phyloP scores from a whole-genome alignment of 2,329 filamentous ascomycete species.

The Pyrenochaeta sp. region DNA sequence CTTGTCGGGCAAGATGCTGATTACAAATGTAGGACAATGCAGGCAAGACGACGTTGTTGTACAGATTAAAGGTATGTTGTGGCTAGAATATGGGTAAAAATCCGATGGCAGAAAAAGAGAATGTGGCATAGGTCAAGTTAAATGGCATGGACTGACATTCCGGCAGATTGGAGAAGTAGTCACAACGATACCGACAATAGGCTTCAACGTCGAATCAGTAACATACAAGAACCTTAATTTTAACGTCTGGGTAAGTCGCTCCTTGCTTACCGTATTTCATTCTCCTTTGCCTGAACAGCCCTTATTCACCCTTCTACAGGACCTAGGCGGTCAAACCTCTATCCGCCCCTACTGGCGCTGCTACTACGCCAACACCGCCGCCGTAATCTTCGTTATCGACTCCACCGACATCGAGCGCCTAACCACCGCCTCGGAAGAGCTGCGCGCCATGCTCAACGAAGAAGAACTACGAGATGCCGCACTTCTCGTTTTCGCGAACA shows the following conservation, averaged over 20 bases:
- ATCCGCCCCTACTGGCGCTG: constrained; percentile 99
- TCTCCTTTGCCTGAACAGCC: too few relatives aligned
- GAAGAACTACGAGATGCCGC: constrained; percentile 94
- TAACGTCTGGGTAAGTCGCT: constrained; percentile 97
- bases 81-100: background rate
- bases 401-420: constrained; percentile 96
- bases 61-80: constrained; percentile 82
- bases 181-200: constrained; percentile 98
- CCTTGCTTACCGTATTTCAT: too few relatives aligned
- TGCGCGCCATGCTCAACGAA: constrained; percentile 95
- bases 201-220: constrained; percentile 98
- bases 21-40: constrained; percentile 80
- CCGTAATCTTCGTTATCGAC: constrained; percentile 98
- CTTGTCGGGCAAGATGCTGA: constrained; percentile 23
- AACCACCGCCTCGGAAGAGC: constrained; percentile 89
- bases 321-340: constrained; percentile 96
- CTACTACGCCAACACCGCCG: constrained; percentile 98
- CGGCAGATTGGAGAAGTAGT: constrained; percentile 94
- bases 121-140: background rate
- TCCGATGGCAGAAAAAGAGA: background rate
- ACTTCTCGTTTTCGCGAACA: constrained; percentile 96
- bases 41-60: constrained; percentile 95
- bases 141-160: background rate
- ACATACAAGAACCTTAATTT: constrained; percentile 99
- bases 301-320: too few relatives aligned